Conservation (phyloP, 352 stramenopile species). For the Globisporangium mamillatum region DNA sequence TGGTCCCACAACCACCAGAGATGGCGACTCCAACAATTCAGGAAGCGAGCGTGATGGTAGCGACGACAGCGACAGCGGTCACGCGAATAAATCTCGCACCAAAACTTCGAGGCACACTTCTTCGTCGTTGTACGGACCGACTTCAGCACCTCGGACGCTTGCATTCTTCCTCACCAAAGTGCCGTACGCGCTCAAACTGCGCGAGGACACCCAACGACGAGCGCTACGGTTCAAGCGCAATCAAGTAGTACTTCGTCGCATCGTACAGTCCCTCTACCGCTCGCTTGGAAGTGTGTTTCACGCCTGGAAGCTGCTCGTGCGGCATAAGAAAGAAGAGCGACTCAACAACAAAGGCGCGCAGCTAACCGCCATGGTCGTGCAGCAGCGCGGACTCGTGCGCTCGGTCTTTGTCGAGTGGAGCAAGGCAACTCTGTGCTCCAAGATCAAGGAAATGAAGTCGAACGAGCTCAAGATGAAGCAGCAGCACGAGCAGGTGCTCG, state of each 20-base stretch:
- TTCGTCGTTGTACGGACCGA: constrained; percentile 13
- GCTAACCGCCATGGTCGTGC: constrained; percentile 48
- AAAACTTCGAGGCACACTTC: not conserved
- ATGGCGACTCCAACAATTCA: not conserved
- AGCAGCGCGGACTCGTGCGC: constrained; percentile 44
- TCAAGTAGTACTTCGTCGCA: constrained; percentile 42
- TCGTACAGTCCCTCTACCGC: constrained; percentile 50
- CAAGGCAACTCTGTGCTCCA: constrained; percentile 25
- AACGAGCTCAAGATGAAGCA: constrained; percentile 22
- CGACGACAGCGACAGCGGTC: not conserved
- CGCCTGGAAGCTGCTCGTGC: constrained; percentile 43
- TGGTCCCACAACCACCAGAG: not conserved
- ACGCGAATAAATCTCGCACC: not conserved
- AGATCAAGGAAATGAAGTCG: constrained; percentile 26
- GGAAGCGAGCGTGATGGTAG: not conserved
- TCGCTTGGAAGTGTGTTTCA: constrained; percentile 55
- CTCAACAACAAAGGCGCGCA: constrained; percentile 48
- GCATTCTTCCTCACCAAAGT: constrained; percentile 45
- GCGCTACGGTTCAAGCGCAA: constrained; percentile 34
- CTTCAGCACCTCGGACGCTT: constrained; percentile 26
- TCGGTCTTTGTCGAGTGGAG: constrained; percentile 56
- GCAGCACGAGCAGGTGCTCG: constrained; percentile 32
- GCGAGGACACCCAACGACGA: constrained; percentile 33
- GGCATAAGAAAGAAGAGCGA: constrained; percentile 32
- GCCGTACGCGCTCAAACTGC: constrained; percentile 41